phyloP scores from a whole-genome alignment of 108 stramenopile genomes.

The Cyclotella cryptica region DNA sequence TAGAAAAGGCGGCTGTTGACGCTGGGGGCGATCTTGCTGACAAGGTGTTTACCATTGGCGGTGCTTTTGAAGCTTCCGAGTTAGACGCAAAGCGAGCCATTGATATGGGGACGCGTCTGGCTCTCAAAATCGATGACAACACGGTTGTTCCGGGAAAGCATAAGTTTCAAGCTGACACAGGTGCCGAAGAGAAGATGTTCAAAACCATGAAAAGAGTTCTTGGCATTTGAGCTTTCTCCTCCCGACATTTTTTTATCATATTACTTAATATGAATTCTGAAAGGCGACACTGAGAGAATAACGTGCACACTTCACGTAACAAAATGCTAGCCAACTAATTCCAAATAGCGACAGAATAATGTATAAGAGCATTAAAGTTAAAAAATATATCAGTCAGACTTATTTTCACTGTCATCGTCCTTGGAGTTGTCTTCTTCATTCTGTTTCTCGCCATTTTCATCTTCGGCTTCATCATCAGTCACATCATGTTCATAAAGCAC shows the following conservation, averaged over 20 bases:
- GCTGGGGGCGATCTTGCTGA: conserved; percentile 34
- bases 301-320: too few species aligned
- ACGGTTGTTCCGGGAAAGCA: conserved; percentile 77
- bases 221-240: conserved; percentile 7
- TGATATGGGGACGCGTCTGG: conserved; percentile 97
- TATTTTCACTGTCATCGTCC: background rate
- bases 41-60: conserved; percentile 92
- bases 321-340: too few species aligned
- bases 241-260: background rate
- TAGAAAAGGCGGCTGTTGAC: conserved; percentile 44
- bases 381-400: background rate
- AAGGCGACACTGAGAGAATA: too few species aligned
- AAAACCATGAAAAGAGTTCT: conserved; percentile 38
- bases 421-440: background rate
- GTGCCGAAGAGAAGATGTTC: conserved; percentile 72
- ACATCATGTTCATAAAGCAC: conserved; percentile 88
- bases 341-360: too few species aligned
- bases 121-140: conserved; percentile 73
- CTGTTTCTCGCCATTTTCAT: background rate
- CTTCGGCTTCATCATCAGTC: conserved; percentile 77
- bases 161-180: conserved; percentile 57
- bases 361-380: too few species aligned
- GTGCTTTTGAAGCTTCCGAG: conserved; percentile 93
- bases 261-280: background rate
- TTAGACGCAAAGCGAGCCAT: conserved; percentile 98